Conservation (phyloP, 176 grass and related monocot genomes). For the Guadua angustifolia region DNA sequence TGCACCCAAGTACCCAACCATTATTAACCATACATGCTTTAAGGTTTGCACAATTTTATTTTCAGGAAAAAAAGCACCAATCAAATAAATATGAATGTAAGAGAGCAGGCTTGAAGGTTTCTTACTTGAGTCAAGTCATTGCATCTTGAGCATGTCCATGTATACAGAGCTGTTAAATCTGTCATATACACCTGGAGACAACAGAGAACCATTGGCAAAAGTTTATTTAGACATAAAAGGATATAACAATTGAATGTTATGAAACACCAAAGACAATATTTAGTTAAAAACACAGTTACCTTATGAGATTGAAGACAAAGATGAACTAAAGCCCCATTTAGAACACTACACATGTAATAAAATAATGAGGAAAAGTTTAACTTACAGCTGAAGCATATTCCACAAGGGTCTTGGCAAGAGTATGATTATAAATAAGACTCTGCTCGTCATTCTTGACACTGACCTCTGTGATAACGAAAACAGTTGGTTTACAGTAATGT, state of each 20-base stretch:
- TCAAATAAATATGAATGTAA: slow-evolving; percentile 28
- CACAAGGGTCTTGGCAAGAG: slow-evolving; percentile 71
- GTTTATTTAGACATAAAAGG: slow-evolving; percentile 26
- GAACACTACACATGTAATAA: not conserved
- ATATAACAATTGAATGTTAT: not conserved
- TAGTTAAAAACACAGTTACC: not conserved
- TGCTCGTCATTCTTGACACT: slow-evolving; percentile 31
- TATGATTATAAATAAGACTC: slow-evolving; percentile 64
- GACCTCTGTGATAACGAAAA: slow-evolving; percentile 61
- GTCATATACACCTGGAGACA: slow-evolving; percentile 63
- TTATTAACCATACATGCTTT: too few relatives aligned
- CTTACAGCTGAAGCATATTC: slow-evolving; percentile 95
- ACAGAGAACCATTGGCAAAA: slow-evolving; percentile 29
- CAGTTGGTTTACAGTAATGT: not conserved
- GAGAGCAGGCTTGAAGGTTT: slow-evolving; percentile 26
- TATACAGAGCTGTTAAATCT: slow-evolving; percentile 69
- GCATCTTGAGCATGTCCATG: slow-evolving; percentile 86
- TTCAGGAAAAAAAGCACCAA: not conserved
- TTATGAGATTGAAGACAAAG: slow-evolving; percentile 1
- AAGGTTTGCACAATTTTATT: too few relatives aligned
- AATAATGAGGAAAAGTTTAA: slow-evolving; percentile 37
- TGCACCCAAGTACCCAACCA: too few relatives aligned
- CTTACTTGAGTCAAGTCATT: slow-evolving; percentile 82
- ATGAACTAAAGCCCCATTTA: not conserved
- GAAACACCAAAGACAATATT: not conserved